Conservation (phyloP, 2,329 filamentous ascomycete species). For the Curvularia sp. region DNA sequence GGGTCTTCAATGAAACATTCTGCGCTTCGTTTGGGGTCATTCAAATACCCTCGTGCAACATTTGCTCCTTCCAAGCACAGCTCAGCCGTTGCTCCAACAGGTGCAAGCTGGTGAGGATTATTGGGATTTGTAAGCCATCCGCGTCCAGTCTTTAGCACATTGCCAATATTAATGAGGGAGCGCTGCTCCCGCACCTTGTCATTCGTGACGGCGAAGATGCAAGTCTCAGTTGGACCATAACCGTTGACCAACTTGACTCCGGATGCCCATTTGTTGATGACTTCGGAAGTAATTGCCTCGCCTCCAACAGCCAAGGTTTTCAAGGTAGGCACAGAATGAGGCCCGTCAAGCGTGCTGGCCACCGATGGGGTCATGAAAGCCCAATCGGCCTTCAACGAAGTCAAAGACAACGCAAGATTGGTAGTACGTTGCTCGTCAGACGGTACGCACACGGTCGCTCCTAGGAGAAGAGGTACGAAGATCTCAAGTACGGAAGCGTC, state of each 20-base stretch:
- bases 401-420: conserved; percentile 52
- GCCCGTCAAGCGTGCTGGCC: conserved; percentile 44
- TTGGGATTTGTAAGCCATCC: conserved; percentile 41
- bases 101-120: conserved; percentile 39
- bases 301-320: conserved; percentile 47
- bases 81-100: conserved; percentile 42
- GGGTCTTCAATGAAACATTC: conserved; percentile 39
- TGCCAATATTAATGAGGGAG: conserved; percentile 38
- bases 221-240: conserved; percentile 42
- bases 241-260: conserved; percentile 39
- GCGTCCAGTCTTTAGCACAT: conserved; percentile 30
- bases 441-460: conserved; percentile 47
- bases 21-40: conserved; percentile 35
- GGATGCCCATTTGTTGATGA: conserved; percentile 37
- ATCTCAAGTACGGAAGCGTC: conserved; percentile 47
- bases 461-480: conserved; percentile 41
- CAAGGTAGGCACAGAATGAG: conserved; percentile 48
- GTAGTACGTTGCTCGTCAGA: conserved; percentile 53
- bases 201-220: conserved; percentile 39
- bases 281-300: conserved; percentile 37
- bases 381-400: conserved; percentile 39
- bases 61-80: conserved; percentile 44
- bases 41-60: conserved; percentile 44
- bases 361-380: conserved; percentile 46
- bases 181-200: conserved; percentile 29